These are phyloP conservation scores for Prunus campanulata DNA, from an alignment of 306 rosid species.

Conservation along the genomic window DNA sequence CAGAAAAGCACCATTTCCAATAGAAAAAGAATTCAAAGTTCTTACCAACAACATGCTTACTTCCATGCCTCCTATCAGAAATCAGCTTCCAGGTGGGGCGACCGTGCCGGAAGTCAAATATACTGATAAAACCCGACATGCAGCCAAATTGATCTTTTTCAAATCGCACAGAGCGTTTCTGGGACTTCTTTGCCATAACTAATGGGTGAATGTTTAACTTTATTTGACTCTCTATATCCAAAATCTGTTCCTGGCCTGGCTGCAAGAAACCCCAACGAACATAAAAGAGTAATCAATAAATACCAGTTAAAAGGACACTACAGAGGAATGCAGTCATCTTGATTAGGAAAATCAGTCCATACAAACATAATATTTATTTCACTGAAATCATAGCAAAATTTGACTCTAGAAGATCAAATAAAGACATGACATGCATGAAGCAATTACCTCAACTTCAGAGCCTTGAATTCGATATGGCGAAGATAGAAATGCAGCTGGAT, in stretches of 20 bases:
- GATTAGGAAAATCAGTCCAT: background rate
- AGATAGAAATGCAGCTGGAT: conserved; percentile 35
- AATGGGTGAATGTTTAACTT: conserved; percentile 23
- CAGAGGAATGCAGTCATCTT: background rate
- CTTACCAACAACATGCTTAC: conserved; percentile 67
- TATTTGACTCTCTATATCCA: conserved; percentile 11
- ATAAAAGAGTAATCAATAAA: conserved; percentile 26
- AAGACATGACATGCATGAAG: conserved; percentile 28
- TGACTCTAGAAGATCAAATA: background rate
- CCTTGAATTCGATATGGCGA: conserved; percentile 24
- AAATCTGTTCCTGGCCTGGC: conserved; percentile 24
- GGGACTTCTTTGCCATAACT: conserved; percentile 75
- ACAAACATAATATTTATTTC: background rate
- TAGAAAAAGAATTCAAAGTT: conserved; percentile 18
- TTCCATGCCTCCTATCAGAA: conserved; percentile 66
- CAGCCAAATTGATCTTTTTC: conserved; percentile 93
- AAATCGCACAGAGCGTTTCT: conserved; percentile 60
- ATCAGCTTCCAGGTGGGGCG: conserved; percentile 67
- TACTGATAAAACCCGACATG: conserved; percentile 96
- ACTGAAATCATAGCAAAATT: background rate
- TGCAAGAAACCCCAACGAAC: conserved; percentile 33
- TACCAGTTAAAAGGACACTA: conserved; percentile 4
- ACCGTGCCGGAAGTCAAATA: conserved; percentile 91
- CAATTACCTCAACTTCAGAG: conserved; percentile 35
- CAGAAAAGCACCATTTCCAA: conserved; percentile 3